A percentile compares a stretch with the other conserved stretches of the same genome.
phyloP scores from a whole-genome alignment of 306 rosid species.

The Prunus persica region DNA sequence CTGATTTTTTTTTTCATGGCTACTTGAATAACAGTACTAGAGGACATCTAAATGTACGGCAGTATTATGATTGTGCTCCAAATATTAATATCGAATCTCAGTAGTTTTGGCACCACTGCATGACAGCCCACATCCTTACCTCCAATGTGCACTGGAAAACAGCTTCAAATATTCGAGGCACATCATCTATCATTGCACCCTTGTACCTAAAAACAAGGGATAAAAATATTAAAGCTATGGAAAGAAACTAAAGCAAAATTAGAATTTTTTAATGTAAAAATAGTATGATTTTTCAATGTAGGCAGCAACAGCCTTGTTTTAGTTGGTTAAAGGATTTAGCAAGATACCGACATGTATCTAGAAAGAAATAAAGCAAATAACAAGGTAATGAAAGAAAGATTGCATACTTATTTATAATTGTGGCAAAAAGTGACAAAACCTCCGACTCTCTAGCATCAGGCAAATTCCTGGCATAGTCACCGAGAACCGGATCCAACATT shows the following conservation, averaged over 20 bases:
- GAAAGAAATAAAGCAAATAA: neutral
- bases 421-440: slow-evolving; percentile 96
- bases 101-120: neutral
- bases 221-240: neutral
- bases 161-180: slow-evolving; percentile 97
- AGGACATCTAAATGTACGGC: neutral
- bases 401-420: slow-evolving; percentile 82
- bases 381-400: slow-evolving; percentile 11
- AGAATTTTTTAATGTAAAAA: neutral
- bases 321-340: neutral
- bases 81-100: neutral
- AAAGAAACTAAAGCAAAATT: neutral
- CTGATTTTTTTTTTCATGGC: too few relatives aligned
- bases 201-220: slow-evolving; percentile 58
- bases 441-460: slow-evolving; percentile 99
- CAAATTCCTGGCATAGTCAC: slow-evolving; percentile 93
- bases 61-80: neutral
- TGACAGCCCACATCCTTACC: slow-evolving; percentile 42
- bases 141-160: slow-evolving; percentile 97
- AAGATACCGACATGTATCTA: neutral
- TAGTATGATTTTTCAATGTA: neutral
- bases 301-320: neutral
- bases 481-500: slow-evolving; percentile 97
- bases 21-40: too few relatives aligned
- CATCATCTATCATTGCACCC: slow-evolving; percentile 85